These are phyloP conservation scores for Geosmithia flava DNA, from an alignment of 2,329 filamentous ascomycete species.

Conservation along the genomic window DNA sequence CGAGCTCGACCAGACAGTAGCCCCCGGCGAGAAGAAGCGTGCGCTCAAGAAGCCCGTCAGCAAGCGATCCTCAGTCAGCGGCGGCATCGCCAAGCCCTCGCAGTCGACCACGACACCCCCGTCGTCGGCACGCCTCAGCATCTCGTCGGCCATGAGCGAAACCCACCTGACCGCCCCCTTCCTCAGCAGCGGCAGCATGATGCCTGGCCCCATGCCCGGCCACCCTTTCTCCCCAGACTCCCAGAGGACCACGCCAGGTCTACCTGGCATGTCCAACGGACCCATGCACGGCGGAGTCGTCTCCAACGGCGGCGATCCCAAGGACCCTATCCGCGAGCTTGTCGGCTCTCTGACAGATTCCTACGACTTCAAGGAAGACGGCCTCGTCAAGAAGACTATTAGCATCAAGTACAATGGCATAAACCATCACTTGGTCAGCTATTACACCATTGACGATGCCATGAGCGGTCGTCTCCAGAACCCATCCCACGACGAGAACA, in stretches of 20 bases:
- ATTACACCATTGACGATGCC: constrained; percentile 78
- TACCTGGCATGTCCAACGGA: too few relatives aligned
- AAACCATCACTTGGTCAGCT: constrained; percentile 77
- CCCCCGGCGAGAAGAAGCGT: constrained; percentile 74
- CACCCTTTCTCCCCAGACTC: too few relatives aligned
- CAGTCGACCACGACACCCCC: constrained; percentile 6
- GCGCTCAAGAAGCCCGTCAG: constrained; percentile 51
- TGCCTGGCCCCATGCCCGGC: too few relatives aligned
- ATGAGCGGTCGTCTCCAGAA: constrained; percentile 43
- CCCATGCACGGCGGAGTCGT: too few relatives aligned
- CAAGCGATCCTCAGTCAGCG: constrained; percentile 2
- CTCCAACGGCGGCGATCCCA: constrained; percentile 2
- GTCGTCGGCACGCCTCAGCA: neutral
- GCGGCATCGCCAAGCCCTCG: constrained; percentile 23
- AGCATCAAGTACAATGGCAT: constrained; percentile 64
- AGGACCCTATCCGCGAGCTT: constrained; percentile 28
- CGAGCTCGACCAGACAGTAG: constrained; percentile 66
- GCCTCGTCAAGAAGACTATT: constrained; percentile 87
- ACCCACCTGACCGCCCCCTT: constrained; percentile 3
- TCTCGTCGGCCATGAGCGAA: constrained; percentile 8
- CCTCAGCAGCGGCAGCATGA: constrained; percentile 1
- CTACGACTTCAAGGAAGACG: constrained; percentile 73
- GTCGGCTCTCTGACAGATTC: constrained; percentile 82
- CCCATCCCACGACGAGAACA: constrained; percentile 46
- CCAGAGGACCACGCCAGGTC: too few relatives aligned